Base-by-base conservation (phyloP, 768 basidiomycete species). In the Wakefieldia striispora region DNA sequence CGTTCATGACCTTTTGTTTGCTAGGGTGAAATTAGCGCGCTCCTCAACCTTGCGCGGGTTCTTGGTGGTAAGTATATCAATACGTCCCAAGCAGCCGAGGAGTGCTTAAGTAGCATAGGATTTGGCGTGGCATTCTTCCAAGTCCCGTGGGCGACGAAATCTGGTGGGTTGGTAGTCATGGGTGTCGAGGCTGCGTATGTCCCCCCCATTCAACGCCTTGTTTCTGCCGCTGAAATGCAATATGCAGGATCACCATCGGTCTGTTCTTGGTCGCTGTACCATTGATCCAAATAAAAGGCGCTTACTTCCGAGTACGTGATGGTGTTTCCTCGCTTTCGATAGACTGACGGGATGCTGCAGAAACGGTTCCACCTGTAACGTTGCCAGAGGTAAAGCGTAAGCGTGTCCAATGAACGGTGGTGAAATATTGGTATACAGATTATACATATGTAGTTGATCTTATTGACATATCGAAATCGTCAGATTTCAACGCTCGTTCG, bases 1-100 rank as follows among this genome's bases (percentile, higher is more conserved):
- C 13, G 13, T 21, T 55, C 23, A 52, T 11, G 2, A 17, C 14
- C 26, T 8, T n/a, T 29, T n/a, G 19, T 21, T 49, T 8, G 2
- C 8, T 6, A 72, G 58, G 75, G 75, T 23, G 75, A 77, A 56
- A 67, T 69, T n/a, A 71, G 71, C 40, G 72, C 75, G 6, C 55
- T 77, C 34, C 61, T 76, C 55, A 77, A 76, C 50, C 65, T 75
- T 31, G 65, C 69, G 10, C 67, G 75, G 10, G 59, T 58, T 0
- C 61, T 71, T 10, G 57, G 58, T 2, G 71, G 71, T 52, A 55
- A 64, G 48, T 33, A 50, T 17, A 8, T 19, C 2, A 2, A 16
- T 40, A 33, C 36, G 2, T 41, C 19, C 49, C 1, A 1, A 19
- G 23, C 44, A 9, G 45, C 17, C 40, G 16, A 50, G 11, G 1